Conservation (phyloP, 805 yeast species). For the Wickerhamiella sorbophila region DNA sequence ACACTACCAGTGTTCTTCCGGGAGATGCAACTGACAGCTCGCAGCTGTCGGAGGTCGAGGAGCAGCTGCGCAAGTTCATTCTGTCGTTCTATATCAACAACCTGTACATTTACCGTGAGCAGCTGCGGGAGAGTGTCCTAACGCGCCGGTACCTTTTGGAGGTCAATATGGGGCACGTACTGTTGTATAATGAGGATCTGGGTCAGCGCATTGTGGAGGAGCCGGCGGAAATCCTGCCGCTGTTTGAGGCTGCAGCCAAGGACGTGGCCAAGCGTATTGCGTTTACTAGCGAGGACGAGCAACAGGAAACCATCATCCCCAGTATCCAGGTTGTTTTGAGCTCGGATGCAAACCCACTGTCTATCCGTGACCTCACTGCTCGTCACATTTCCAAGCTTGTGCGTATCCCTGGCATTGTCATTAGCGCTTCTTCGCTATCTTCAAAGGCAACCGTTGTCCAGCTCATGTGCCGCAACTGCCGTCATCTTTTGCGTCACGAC, state of each 20-base stretch:
- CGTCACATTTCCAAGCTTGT: constrained; percentile 82
- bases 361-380: constrained; percentile 73
- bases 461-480: constrained; percentile 75
- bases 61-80: constrained; percentile 56
- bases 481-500: constrained; percentile 55
- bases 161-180: constrained; percentile 71
- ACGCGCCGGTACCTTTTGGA: constrained; percentile 57
- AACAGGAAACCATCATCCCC: constrained; percentile 52
- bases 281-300: constrained; percentile 7
- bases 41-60: constrained; percentile 22
- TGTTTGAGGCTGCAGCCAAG: constrained; percentile 48
- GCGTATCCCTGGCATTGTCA: constrained; percentile 82
- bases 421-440: constrained; percentile 74
- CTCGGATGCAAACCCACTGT: constrained; percentile 54
- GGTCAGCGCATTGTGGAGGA: constrained; percentile 73
- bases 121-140: constrained; percentile 71
- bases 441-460: constrained; percentile 79
- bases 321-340: constrained; percentile 66
- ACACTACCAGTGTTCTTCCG: constrained; percentile 66
- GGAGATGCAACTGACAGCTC: constrained; percentile 32
- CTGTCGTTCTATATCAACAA: constrained; percentile 74
- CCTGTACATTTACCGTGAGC: constrained; percentile 73
- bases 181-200: constrained; percentile 77
- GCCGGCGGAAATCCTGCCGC: constrained; percentile 76
- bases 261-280: constrained; percentile 62